Percentiles rank a stretch among this genome's conserved stretches.
These are phyloP conservation scores for Wickerhamiella australiensis DNA, from an alignment of 805 yeast species.

Conservation along the genomic window DNA sequence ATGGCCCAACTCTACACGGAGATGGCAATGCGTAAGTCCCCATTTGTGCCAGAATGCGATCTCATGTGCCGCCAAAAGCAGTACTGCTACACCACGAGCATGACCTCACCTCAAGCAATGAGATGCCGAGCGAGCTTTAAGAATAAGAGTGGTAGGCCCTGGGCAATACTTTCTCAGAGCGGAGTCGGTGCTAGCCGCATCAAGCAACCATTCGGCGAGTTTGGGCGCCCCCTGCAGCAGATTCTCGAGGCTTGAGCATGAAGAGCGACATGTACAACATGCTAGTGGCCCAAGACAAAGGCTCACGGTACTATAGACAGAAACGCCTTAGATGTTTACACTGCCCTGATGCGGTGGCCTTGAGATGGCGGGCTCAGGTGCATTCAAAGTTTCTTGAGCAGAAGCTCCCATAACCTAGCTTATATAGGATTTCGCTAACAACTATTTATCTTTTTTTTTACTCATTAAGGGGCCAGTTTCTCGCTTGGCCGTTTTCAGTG, in stretches of 20 bases:
- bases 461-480: too few species aligned
- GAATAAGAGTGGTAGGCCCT: background rate
- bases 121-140: slow-evolving; percentile 16
- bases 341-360: too few species aligned
- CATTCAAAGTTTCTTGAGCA: too few species aligned
- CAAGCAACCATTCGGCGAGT: background rate
- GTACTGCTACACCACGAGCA: slow-evolving; percentile 33
- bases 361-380: too few species aligned
- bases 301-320: too few species aligned
- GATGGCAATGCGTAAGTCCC: slow-evolving; percentile 43
- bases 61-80: slow-evolving; percentile 29
- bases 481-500: too few species aligned
- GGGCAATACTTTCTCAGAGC: background rate
- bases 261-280: too few species aligned
- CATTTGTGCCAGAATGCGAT: slow-evolving; percentile 40
- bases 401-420: too few species aligned
- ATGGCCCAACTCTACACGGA: slow-evolving; percentile 41
- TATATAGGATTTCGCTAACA: too few species aligned
- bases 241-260: background rate
- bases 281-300: too few species aligned
- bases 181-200: background rate
- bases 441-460: too few species aligned
- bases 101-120: slow-evolving; percentile 25
- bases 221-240: background rate
- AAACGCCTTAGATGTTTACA: too few species aligned